phyloP scores from a whole-genome alignment of 2,329 filamentous ascomycete species.

The Diplodia sapinea region DNA sequence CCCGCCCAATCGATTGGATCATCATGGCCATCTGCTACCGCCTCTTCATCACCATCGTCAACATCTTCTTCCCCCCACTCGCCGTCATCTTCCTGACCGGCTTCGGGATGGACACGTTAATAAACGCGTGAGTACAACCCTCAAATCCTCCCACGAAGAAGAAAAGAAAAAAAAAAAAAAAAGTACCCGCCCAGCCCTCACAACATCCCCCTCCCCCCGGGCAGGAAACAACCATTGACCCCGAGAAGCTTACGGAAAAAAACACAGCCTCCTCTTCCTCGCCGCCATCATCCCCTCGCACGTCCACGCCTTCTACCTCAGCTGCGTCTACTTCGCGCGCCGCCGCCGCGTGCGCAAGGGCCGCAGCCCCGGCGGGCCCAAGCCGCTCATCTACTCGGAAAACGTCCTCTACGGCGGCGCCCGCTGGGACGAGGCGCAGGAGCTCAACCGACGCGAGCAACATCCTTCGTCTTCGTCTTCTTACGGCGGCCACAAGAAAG shows the following conservation, averaged over 20 bases:
- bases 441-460: not conserved
- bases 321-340: slow-evolving; percentile 32
- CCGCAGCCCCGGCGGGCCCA: slow-evolving; percentile 29
- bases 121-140: slow-evolving; percentile 26
- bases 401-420: slow-evolving; percentile 31
- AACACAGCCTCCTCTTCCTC: slow-evolving; percentile 33
- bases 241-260: too few relatives aligned
- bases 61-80: slow-evolving; percentile 34
- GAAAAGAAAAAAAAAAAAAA: too few relatives aligned
- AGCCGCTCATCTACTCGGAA: slow-evolving; percentile 25
- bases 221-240: not conserved
- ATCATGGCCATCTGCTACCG: slow-evolving; percentile 32
- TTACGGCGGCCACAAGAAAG: too few relatives aligned
- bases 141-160: too few relatives aligned
- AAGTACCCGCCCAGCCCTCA: too few relatives aligned
- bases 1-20: not conserved
- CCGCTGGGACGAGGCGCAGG: slow-evolving; percentile 21
- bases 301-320: slow-evolving; percentile 34
- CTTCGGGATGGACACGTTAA: slow-evolving; percentile 31
- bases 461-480: too few relatives aligned
- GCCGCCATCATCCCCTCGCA: slow-evolving; percentile 32
- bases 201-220: too few relatives aligned
- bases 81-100: slow-evolving; percentile 33
- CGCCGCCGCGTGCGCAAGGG: slow-evolving; percentile 31
- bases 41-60: slow-evolving; percentile 31